Conservation (phyloP, 345 rosid species). For the Lumnitzera racemosa region DNA sequence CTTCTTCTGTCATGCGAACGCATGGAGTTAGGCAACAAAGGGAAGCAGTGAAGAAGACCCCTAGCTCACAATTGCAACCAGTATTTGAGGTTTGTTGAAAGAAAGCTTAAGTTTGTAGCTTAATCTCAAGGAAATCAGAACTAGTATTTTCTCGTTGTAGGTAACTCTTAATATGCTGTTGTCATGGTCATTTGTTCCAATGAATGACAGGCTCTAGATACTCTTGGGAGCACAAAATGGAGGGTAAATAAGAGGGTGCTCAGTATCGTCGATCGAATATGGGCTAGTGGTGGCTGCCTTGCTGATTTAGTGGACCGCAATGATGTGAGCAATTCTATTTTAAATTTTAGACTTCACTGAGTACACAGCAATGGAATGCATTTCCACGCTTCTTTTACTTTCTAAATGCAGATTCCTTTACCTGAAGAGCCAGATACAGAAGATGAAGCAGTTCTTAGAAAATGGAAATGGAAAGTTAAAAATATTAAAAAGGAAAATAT, state of each 20-base stretch:
- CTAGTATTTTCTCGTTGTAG: too few relatives aligned
- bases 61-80: slow-evolving; percentile 56
- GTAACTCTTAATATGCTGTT: background rate
- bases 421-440: slow-evolving; percentile 73
- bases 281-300: slow-evolving; percentile 84
- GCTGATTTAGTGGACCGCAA: slow-evolving; percentile 80
- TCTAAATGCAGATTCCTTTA: slow-evolving; percentile 39
- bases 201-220: slow-evolving; percentile 69
- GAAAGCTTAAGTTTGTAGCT: too few relatives aligned
- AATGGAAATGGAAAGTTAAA: slow-evolving; percentile 89
- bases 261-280: slow-evolving; percentile 78
- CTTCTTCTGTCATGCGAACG: slow-evolving; percentile 81
- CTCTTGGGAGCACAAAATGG: slow-evolving; percentile 95
- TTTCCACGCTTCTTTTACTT: background rate
- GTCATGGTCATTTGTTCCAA: background rate
- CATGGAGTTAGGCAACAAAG: slow-evolving; percentile 88
- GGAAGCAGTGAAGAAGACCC: slow-evolving; percentile 56
- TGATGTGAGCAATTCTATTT: slow-evolving; percentile 49
- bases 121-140: too few relatives aligned
- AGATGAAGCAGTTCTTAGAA: slow-evolving; percentile 52
- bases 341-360: too few relatives aligned
- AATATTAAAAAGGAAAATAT: slow-evolving; percentile 57
- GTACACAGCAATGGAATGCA: background rate
- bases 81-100: slow-evolving; percentile 65
- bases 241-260: slow-evolving; percentile 77